A percentile compares a stretch with the other conserved stretches of the same genome.
Conservation (phyloP, 495 filamentous ascomycete species). For the Aspergillus affinis region DNA sequence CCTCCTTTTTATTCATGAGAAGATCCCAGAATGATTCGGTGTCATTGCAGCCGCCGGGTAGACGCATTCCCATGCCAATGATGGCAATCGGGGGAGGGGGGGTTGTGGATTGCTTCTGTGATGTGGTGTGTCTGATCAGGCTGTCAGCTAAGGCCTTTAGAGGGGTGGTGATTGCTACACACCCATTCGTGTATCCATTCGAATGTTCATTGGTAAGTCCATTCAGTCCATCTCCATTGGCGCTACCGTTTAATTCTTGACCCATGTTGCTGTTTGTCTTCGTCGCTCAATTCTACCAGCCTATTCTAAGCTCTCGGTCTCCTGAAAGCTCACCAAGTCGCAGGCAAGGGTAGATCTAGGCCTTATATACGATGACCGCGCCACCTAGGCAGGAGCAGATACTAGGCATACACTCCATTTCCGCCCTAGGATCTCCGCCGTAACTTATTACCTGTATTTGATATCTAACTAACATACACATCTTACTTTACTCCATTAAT, state of each 20-base stretch:
- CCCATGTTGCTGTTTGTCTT: background rate
- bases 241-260: background rate
- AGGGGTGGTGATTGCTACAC: background rate
- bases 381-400: no score
- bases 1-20: background rate
- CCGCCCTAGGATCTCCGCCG: no score
- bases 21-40: background rate
- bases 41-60: background rate
- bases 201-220: background rate
- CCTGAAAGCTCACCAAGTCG: background rate
- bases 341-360: background rate
- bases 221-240: background rate
- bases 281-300: background rate
- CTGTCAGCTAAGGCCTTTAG: background rate
- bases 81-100: background rate
- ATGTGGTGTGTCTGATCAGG: background rate
- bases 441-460: no score
- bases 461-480: background rate
- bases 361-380: background rate
- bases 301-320: background rate
- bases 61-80: background rate
- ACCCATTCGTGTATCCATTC: background rate
- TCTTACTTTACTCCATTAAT: background rate
- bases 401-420: background rate
- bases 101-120: background rate